Percentiles rank a stretch among this genome's conserved stretches.
Evolutionary conservation across 768 basidiomycete species (phyloP).

Genomic region (Lactarius psammicola): DNA sequence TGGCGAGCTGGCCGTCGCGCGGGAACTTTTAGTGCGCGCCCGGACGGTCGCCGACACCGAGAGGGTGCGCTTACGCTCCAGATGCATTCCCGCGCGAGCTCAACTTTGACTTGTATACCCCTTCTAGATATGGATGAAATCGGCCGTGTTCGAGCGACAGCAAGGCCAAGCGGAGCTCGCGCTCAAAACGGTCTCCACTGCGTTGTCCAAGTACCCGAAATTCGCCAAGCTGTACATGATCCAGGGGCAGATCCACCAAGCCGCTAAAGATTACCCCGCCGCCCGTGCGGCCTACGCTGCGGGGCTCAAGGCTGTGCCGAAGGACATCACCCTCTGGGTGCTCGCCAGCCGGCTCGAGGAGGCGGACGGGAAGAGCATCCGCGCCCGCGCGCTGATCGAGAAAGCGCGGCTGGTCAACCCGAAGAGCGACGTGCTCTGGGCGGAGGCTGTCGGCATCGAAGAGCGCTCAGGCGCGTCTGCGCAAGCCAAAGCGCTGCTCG

Average conservation of each 20-base stretch:
- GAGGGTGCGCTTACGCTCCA: slow-evolving; percentile 48
- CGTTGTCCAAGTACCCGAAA: slow-evolving; percentile 80
- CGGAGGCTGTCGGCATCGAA: slow-evolving; percentile 87
- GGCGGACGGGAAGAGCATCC: slow-evolving; percentile 86
- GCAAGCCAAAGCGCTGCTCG: slow-evolving; percentile 86
- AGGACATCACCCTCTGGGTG: slow-evolving; percentile 84
- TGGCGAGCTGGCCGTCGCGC: slow-evolving; percentile 81
- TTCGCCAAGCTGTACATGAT: slow-evolving; percentile 97
- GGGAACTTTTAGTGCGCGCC: slow-evolving; percentile 84
- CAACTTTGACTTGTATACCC: slow-evolving; percentile 15
- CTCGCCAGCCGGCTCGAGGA: slow-evolving; percentile 89
- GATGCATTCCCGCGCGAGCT: neutral
- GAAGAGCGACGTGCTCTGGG: slow-evolving; percentile 84
- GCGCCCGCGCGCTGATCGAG: slow-evolving; percentile 86
- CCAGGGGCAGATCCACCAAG: slow-evolving; percentile 86
- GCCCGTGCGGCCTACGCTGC: slow-evolving; percentile 81
- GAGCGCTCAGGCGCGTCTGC: slow-evolving; percentile 78
- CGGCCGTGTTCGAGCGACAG: slow-evolving; percentile 91
- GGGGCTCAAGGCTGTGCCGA: slow-evolving; percentile 85
- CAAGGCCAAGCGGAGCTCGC: slow-evolving; percentile 74
- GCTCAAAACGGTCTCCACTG: slow-evolving; percentile 68
- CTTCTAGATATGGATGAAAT: slow-evolving; percentile 97
- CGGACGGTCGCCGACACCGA: slow-evolving; percentile 90
- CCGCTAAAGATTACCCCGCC: slow-evolving; percentile 53
- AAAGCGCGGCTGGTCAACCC: slow-evolving; percentile 86